Conservation (phyloP, 345 rosid species). For the Toxicodendron radicans region DNA sequence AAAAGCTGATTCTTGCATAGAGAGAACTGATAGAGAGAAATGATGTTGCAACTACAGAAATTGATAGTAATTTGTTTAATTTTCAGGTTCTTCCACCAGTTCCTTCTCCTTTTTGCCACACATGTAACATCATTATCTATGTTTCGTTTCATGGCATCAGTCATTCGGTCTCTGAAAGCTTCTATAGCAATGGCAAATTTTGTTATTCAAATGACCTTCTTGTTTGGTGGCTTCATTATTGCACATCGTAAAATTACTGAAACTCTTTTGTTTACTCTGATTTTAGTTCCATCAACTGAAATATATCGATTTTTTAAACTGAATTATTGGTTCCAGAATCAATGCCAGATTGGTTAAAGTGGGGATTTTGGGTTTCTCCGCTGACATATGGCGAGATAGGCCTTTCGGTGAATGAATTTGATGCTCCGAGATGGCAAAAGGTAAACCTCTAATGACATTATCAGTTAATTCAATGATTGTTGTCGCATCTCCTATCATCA, state of each 20-base stretch:
- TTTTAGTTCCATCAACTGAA: no score
- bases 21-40: no score
- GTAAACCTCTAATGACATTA: not conserved
- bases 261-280: no score
- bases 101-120: not conserved
- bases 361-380: not conserved
- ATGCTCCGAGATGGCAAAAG: not conserved
- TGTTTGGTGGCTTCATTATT: conserved; percentile 5
- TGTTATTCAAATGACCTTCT: not conserved
- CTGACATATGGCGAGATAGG: not conserved
- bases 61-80: no score
- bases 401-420: not conserved
- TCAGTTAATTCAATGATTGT: no score
- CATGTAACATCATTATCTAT: not conserved
- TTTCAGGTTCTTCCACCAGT: not conserved
- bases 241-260: not conserved
- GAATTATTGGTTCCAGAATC: not conserved
- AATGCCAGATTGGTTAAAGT: not conserved
- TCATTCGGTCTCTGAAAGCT: not conserved
- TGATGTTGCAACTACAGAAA: no score
- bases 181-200: not conserved
- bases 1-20: no score
- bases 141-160: not conserved
- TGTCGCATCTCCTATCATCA: no score
- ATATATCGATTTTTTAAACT: no score